Base-by-base conservation (phyloP, 179 eudicot species). In the Gypsophila paniculata region DNA sequence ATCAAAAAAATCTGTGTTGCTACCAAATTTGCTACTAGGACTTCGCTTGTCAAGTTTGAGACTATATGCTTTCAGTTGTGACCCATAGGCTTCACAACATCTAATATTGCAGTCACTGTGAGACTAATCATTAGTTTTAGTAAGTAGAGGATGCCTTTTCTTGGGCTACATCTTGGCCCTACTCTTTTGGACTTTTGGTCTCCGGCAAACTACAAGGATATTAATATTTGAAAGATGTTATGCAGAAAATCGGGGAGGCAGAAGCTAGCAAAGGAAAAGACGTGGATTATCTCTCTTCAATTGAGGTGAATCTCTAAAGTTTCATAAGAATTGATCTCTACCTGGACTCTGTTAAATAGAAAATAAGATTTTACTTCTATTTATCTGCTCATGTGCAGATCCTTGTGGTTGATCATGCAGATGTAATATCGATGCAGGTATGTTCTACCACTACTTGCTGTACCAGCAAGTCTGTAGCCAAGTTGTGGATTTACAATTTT, bases 371-470 rank as follows among this genome's bases (percentile, higher is more conserved):
- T 39, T 14, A n/a, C 11, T n/a, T 36, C 57, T 25, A 10, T 34
- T 69, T 51, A 49, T 38, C 38, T 26, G 70, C 61, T 72, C 23
- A 48, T 76, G 71, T 49, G 69, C 89, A 95, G 99, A 84, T 95
- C 78, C 80, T 95, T 78, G 75, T 95, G 44, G 78, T 95, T 76
- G 99, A 95, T 75, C 99, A 95, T 81, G 96, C 98, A 36, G 98
- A 95, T 80, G 88, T 95, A 71, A 86, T 93, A 77, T 72, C 94
- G 39, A 95, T 95, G 99, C 99, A 95, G 97, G 99, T 88, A 82
- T 57, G 65, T 65, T 63, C 44, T 65, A 55, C 38, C 15, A 49
- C 53, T 34, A 68, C 19, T 29, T 70, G 19, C 12, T 42, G 52
- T 59, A 57, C 49, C 26, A 4, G 32, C 60, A 73, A 65, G 57